Conservation (phyloP, 2,329 filamentous ascomycete species). For the Aspergillus proliferans region DNA sequence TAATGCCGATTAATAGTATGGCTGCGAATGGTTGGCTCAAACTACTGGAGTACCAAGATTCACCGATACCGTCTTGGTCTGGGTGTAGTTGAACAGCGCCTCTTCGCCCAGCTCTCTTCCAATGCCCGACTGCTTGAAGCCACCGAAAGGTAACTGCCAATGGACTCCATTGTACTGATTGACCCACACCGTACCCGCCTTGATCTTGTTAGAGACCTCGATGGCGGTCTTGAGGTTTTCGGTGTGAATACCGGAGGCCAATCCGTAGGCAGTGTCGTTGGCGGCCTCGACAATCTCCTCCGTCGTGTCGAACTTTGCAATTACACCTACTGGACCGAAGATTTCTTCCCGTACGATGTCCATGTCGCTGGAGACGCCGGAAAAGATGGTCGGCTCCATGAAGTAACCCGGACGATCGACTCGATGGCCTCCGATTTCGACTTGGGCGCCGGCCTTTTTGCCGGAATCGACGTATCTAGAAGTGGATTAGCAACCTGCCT, state of each 20-base stretch:
- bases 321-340: conserved; percentile 33
- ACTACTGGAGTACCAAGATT: conserved; percentile 5
- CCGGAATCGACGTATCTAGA: conserved; percentile 10
- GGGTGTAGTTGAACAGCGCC: conserved; percentile 43
- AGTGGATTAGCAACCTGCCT: background rate
- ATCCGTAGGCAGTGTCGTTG: conserved; percentile 32
- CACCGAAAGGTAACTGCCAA: conserved; percentile 27
- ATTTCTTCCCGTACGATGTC: conserved; percentile 30
- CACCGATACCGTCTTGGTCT: conserved; percentile 20
- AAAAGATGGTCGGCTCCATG: conserved; percentile 18
- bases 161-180: conserved; percentile 26
- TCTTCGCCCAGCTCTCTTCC: conserved; percentile 49
- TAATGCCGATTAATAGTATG: too few species aligned
- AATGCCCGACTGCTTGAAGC: conserved; percentile 50
- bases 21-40: background rate
- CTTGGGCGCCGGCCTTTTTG: conserved; percentile 26
- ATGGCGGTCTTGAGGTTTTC: conserved; percentile 25
- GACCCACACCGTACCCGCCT: conserved; percentile 34
- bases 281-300: conserved; percentile 26
- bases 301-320: conserved; percentile 26
- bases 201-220: conserved; percentile 25
- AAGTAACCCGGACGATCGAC: conserved; percentile 6
- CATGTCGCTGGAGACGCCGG: conserved; percentile 21
- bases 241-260: conserved; percentile 31
- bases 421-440: conserved; percentile 22